phyloP scores from a whole-genome alignment of 225 moss, liverwort and hornwort species.

The Pseudisothecium myosuroides region DNA sequence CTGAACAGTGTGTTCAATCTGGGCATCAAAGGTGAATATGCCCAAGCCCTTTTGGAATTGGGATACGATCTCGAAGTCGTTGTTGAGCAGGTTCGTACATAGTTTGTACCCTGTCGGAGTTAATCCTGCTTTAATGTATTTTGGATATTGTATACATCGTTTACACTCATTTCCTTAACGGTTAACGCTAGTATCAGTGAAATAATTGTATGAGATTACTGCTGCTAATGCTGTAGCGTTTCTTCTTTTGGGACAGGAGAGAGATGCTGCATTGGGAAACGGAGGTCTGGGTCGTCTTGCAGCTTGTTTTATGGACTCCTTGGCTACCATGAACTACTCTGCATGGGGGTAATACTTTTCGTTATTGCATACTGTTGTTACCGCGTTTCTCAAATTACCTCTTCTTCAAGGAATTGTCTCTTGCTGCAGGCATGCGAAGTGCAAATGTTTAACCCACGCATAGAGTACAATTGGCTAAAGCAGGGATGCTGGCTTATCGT shows the following conservation, averaged over 20 bases:
- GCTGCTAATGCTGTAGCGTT: not conserved
- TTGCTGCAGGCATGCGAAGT: not conserved
- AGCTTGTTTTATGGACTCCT: slow-evolving; percentile 90
- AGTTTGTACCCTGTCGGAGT: not conserved
- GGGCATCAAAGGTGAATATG: slow-evolving; percentile 77
- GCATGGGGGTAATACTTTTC: slow-evolving; percentile 60
- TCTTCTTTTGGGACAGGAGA: slow-evolving; percentile 38
- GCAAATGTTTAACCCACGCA: not conserved
- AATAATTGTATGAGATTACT: not conserved
- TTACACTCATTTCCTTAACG: not conserved
- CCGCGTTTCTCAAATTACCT: not conserved
- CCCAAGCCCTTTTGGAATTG: slow-evolving; percentile 73
- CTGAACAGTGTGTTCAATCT: slow-evolving; percentile 78
- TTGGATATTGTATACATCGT: not conserved
- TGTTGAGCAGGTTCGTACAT: slow-evolving; percentile 64
- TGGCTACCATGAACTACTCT: slow-evolving; percentile 92
- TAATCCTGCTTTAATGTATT: not conserved
- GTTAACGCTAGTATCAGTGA: not conserved
- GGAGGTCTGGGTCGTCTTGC: slow-evolving; percentile 90
- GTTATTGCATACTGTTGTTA: not conserved
- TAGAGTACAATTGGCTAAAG: not conserved
- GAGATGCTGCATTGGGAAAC: slow-evolving; percentile 92
- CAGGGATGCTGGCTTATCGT: not conserved
- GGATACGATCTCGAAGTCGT: slow-evolving; percentile 86
- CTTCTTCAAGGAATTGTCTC: not conserved